A percentile compares a stretch with the other conserved stretches of the same genome.
These are phyloP conservation scores for Dendryphion nanum DNA, from an alignment of 2,329 filamentous ascomycete genomes.

Conservation along the genomic window DNA sequence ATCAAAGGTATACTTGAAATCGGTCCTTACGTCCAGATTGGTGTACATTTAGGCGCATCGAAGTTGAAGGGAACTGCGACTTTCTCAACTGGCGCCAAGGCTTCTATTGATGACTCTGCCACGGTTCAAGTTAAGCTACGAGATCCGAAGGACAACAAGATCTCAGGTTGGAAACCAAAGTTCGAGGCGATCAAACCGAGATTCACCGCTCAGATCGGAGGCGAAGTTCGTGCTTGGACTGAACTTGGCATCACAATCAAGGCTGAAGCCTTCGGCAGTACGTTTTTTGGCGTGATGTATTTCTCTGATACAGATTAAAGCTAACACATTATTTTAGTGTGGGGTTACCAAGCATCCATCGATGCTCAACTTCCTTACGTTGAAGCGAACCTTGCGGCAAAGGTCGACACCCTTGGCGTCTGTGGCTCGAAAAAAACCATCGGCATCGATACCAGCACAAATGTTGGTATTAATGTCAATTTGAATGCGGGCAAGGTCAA, in stretches of 20 bases:
- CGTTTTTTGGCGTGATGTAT: constrained; percentile 1
- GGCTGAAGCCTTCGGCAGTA: constrained; percentile 17
- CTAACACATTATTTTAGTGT: constrained; percentile 6
- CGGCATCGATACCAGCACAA: constrained; percentile 13
- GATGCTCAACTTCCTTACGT: constrained; percentile 21
- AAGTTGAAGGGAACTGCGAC: constrained; percentile 14
- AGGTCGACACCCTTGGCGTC: neutral
- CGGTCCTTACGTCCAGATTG: constrained; percentile 20
- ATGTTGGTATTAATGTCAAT: constrained; percentile 21
- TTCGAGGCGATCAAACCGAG: neutral
- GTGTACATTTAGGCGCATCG: constrained; percentile 19
- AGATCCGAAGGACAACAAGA: neutral
- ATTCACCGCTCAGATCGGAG: neutral
- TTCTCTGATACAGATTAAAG: neutral
- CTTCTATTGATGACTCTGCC: neutral
- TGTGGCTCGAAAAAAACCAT: constrained; percentile 13
- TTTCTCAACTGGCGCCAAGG: constrained; percentile 16
- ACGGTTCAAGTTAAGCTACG: neutral
- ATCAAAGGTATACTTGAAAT: constrained; percentile 17
- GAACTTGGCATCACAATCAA: constrained; percentile 20
- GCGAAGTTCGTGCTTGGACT: constrained; percentile 14
- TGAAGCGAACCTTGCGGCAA: constrained; percentile 9
- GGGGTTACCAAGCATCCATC: constrained; percentile 20
- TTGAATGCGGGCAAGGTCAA: constrained; percentile 20
- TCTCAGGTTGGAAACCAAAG: neutral